These are phyloP conservation scores for Penicillium sp. DNA, from an alignment of 2,329 filamentous ascomycete genomes.

Conservation along the genomic window DNA sequence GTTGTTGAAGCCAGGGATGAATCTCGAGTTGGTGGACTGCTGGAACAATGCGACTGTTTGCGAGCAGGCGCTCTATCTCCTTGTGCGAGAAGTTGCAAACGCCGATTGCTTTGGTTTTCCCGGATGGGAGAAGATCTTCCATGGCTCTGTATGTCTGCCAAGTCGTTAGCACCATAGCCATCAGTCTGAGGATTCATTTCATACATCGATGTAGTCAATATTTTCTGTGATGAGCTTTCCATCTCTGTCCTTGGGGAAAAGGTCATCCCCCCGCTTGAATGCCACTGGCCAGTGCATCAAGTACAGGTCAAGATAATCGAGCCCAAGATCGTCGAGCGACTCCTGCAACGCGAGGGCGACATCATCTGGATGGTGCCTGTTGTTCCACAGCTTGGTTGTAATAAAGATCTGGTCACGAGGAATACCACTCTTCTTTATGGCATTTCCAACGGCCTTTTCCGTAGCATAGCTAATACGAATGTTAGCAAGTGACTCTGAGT, in stretches of 20 bases:
- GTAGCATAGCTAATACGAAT: slow-evolving; percentile 56
- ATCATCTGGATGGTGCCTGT: slow-evolving; percentile 61
- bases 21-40: slow-evolving; percentile 55
- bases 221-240: slow-evolving; percentile 46
- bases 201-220: slow-evolving; percentile 53
- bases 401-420: slow-evolving; percentile 67
- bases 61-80: slow-evolving; percentile 51
- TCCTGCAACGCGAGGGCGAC: slow-evolving; percentile 63
- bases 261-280: slow-evolving; percentile 51
- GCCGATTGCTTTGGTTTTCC: slow-evolving; percentile 54
- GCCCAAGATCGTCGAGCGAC: slow-evolving; percentile 62
- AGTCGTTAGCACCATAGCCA: neutral
- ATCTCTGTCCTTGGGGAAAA: slow-evolving; percentile 49
- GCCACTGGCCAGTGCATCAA: slow-evolving; percentile 68
- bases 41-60: slow-evolving; percentile 48
- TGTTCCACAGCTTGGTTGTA: slow-evolving; percentile 69
- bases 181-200: neutral
- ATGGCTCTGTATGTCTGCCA: slow-evolving; percentile 53
- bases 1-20: slow-evolving; percentile 57
- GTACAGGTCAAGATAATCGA: slow-evolving; percentile 70
- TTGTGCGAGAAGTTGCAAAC: slow-evolving; percentile 53
- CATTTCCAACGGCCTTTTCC: slow-evolving; percentile 66
- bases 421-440: slow-evolving; percentile 64
- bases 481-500: too few species aligned
- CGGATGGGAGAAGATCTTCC: slow-evolving; percentile 44